Base-by-base conservation (phyloP, 768 basidiomycete genomes). In the Leccinum sublutescens region DNA sequence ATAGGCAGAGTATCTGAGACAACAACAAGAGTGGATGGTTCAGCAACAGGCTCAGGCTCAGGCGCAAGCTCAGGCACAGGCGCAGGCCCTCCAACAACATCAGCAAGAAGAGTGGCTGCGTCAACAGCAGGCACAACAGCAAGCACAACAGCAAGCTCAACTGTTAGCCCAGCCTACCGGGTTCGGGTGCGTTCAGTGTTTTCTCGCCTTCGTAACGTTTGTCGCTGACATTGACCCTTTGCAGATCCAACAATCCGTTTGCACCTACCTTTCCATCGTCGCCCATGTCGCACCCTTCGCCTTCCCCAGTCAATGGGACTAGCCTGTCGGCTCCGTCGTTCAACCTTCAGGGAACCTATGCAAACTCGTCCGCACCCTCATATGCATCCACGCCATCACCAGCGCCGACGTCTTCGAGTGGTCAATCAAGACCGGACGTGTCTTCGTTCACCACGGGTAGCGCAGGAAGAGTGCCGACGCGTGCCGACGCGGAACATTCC, bases 201-300 rank as follows among this genome's bases (percentile, higher is more conserved):
- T 4, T 57, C 33, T 23, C 50, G 29, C n/a, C 17, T 58, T 52
- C 12, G n/a, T 48, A 57, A n/a, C 19, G 45, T 53, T 58, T 33
- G 45, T n/a, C 40, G 27, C 65, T 73, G 23, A 67, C 73, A 59
- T 58, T 14, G 66, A 12, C 67, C n/a, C 71, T 68, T 4, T 73
- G 63, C 65, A 92, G 93, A 9, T 89, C 93, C 36, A 98, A 98
- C 80, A 99, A 99, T 71, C 97, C 97, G 1, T 98, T 99, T 67
- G 95, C 94, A 0, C 69, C 79, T 62, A 58, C 74, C 23, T 23
- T 75, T 50, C 61, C 74, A 27, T 55, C 72, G 17, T 54, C 72
- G 25, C 66, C 75, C 8, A 67, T 71, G 23, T 54, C 74, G 19
- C 71, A 82, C 1, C 64, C 75, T 0, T 64, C 80, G 1, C 71